Conservation (phyloP, 352 stramenopile genomes). For the Pythium plurisporium region DNA sequence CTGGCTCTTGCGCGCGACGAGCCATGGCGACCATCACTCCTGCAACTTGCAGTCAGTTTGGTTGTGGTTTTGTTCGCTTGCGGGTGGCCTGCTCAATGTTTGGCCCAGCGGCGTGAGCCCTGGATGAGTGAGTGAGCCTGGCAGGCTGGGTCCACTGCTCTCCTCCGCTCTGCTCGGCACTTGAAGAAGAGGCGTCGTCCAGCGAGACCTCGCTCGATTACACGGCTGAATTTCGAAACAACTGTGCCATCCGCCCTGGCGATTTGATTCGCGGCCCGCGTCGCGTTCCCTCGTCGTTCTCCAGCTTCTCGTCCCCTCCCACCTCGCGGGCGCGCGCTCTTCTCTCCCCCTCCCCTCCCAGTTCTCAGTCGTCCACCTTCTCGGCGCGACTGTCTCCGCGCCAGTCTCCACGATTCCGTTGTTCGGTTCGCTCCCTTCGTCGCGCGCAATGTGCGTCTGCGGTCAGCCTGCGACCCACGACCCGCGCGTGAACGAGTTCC, state of each 20-base stretch:
- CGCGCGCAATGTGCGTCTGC: slow-evolving; percentile 24
- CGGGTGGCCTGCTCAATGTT: not conserved
- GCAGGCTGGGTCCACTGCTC: slow-evolving; percentile 6
- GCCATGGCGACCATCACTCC: slow-evolving; percentile 11
- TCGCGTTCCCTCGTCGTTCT: not conserved
- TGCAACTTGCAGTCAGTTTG: slow-evolving; percentile 19
- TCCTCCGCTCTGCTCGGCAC: not conserved
- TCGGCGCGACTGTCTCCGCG: not conserved
- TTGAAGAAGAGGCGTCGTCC: slow-evolving; percentile 23
- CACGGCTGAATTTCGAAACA: slow-evolving; percentile 4
- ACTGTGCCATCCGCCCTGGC: not conserved
- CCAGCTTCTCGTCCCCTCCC: not conserved
- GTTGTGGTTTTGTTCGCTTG: slow-evolving; percentile 12
- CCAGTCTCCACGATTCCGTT: not conserved
- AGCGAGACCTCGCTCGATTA: slow-evolving; percentile 10
- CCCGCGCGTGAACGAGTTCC: slow-evolving; percentile 31
- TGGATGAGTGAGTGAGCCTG: slow-evolving; percentile 10
- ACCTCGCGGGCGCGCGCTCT: not conserved
- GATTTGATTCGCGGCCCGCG: not conserved
- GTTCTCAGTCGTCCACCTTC: not conserved
- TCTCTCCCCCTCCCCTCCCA: slow-evolving; percentile 1
- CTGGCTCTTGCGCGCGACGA: slow-evolving; percentile 1
- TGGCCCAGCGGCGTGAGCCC: not conserved
- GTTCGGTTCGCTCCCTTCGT: not conserved
- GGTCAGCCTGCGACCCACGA: slow-evolving; percentile 20